Base-by-base conservation (phyloP, 2,329 filamentous ascomycete species). In the Pseudogymnoascus sp. region DNA sequence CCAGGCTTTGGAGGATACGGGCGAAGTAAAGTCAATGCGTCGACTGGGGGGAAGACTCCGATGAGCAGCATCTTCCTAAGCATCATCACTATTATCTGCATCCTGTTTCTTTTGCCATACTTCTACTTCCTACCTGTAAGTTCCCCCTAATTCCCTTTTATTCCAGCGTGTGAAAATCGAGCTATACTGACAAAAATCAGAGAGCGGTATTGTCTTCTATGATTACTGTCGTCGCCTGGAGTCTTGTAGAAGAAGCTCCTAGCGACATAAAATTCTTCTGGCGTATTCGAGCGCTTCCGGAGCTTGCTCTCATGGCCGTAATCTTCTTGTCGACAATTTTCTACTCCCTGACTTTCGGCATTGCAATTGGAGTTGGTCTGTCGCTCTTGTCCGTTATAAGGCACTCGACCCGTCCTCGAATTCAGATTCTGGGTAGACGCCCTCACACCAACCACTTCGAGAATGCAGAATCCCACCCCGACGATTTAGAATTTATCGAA, bases 1-100 rank as follows among this genome's bases (percentile, higher is more conserved):
- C 95, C 95, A 6, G 90, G 91, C 0, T 99, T 99, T 79, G 95
- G 95, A 17, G 95, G 95, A 8, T 99, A 99, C 73, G 95, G 93
- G 9, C 83, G 95, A 73, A 97, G 92, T 76, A 97, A 97, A 75
- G 89, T 99, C 68, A 97, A 97, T 77, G 88, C 88, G 68, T 89
- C 89, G 60, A 97, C 95, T 1, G 95, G 95, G 36, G 93, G 91
- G 31, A 90, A 88, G 74, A 97, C 90, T 1, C 93, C 93, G 0
- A 96, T 97, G 89, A 95, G 90, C 76, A 96, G 90, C 67, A 84
- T 99, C 38, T 85, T 97, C 60, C 77, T 99, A 63, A 92, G 89
- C 66, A 68, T 93, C 44, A 89, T 97, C 70, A 91, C 93, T 0
- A 78, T 97, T 21, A 76, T 96, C 59, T 91, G 88, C 71, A 88